phyloP scores from a whole-genome alignment of 768 basidiomycete genomes.

The Agaricus sinodeliciosus region DNA sequence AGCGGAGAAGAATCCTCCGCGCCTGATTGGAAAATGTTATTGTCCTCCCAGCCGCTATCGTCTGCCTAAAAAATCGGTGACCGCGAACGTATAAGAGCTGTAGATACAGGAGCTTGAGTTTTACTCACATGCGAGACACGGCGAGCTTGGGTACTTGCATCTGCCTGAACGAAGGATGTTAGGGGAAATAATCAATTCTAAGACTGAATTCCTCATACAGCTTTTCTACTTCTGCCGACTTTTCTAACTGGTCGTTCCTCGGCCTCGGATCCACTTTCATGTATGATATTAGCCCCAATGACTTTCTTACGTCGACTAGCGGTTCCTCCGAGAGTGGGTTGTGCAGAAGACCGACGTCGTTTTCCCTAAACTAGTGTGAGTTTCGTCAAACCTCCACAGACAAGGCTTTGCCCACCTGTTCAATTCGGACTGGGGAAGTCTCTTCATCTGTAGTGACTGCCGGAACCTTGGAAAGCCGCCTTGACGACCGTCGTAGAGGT shows the following conservation, averaged over 20 bases:
- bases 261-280: slow-evolving; percentile 78
- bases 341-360: slow-evolving; percentile 72
- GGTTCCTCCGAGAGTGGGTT: slow-evolving; percentile 55
- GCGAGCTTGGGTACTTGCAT: slow-evolving; percentile 46
- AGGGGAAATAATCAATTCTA: background rate
- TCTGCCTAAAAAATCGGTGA: slow-evolving; percentile 27
- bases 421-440: slow-evolving; percentile 34
- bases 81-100: slow-evolving; percentile 3
- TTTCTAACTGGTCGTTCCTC: slow-evolving; percentile 55
- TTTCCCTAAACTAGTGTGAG: slow-evolving; percentile 33
- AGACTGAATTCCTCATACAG: slow-evolving; percentile 28
- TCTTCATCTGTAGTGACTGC: slow-evolving; percentile 24
- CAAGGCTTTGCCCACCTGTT: slow-evolving; percentile 43
- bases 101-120: background rate
- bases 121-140: slow-evolving; percentile 33
- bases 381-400: background rate
- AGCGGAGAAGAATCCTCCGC: slow-evolving; percentile 79
- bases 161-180: slow-evolving; percentile 25
- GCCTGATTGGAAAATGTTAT: slow-evolving; percentile 88
- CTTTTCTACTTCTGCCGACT: slow-evolving; percentile 53
- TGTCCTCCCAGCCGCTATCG: slow-evolving; percentile 87
- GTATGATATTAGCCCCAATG: slow-evolving; percentile 40
- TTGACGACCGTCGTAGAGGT: slow-evolving; percentile 48
- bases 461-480: slow-evolving; percentile 57
- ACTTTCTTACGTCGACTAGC: slow-evolving; percentile 30